Evolutionary conservation across 306 rosid genomes (phyloP).

Genomic region (Sophora flavescens): DNA sequence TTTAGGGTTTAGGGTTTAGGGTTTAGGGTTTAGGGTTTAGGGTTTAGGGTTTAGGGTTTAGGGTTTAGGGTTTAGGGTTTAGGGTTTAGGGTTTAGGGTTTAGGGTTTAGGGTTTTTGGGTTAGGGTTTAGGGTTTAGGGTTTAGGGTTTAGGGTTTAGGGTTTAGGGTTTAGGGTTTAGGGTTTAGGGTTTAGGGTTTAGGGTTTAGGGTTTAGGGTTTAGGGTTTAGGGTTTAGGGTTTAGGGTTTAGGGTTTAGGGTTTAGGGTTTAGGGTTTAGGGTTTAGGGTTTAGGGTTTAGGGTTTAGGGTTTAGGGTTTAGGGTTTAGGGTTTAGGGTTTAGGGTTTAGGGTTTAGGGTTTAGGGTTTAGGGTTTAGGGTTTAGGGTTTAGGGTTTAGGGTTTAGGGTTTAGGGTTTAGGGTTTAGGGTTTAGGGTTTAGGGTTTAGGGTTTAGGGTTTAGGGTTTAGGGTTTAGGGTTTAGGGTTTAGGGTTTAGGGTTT

Average conservation of each 20-base stretch:
- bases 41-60: too few species aligned
- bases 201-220: background rate
- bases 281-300: background rate
- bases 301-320: background rate
- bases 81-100: background rate
- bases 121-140: background rate
- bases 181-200: background rate
- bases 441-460: background rate
- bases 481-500: background rate
- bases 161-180: background rate
- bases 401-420: background rate
- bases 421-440: conserved; percentile 6
- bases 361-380: background rate
- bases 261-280: background rate
- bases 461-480: too few species aligned
- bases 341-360: background rate
- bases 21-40: too few species aligned
- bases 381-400: conserved; percentile 3
- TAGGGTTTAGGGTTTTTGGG: background rate
- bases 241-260: too few species aligned
- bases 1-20: background rate
- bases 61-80: background rate
- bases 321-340: background rate
- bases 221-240: background rate
- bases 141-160: background rate